Conservation (phyloP, 345 rosid species). For the Passiflora organensis region DNA sequence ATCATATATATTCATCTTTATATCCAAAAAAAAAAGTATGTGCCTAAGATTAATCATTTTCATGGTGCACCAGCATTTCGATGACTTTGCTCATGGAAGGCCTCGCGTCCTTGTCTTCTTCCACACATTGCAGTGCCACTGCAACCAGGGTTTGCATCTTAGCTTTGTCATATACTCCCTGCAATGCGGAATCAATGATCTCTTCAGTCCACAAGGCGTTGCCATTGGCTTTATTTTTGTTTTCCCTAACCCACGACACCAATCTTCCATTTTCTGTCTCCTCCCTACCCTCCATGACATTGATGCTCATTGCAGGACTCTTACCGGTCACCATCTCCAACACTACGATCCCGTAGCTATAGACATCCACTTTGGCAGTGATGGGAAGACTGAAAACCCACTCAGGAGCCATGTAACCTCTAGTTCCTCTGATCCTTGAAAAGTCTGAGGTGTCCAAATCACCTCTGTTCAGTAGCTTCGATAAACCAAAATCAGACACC, state of each 20-base stretch:
- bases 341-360: conserved; percentile 37
- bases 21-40: too few species aligned
- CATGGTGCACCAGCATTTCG: conserved; percentile 14
- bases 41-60: neutral
- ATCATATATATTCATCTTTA: too few species aligned
- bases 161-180: neutral
- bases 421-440: conserved; percentile 22
- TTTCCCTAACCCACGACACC: conserved; percentile 10
- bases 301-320: neutral
- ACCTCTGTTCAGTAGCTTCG: conserved; percentile 7
- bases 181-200: neutral
- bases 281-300: neutral
- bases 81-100: conserved; percentile 30
- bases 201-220: neutral
- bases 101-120: conserved; percentile 21
- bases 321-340: conserved; percentile 34
- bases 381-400: conserved; percentile 21
- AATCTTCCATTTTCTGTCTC: neutral
- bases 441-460: conserved; percentile 4
- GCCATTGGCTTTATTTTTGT: neutral
- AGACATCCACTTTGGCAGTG: conserved; percentile 37
- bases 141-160: conserved; percentile 12
- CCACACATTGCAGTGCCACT: conserved; percentile 22
- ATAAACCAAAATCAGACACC: conserved; percentile 16
- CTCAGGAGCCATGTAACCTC: conserved; percentile 34